These are phyloP conservation scores for Avena sativa DNA, from an alignment of 176 grass and related monocot genomes.

Conservation along the genomic window DNA sequence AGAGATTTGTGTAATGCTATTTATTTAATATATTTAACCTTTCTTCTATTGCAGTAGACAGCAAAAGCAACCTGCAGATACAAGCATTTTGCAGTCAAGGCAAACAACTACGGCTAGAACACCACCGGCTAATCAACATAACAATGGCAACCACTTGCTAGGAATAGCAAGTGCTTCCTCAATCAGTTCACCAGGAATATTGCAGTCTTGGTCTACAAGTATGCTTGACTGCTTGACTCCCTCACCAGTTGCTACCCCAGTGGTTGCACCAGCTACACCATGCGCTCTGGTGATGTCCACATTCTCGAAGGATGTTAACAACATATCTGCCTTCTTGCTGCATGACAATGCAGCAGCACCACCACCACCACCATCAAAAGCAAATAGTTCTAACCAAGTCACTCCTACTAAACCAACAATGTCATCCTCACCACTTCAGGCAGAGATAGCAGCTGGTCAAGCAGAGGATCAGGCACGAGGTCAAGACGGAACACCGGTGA, in stretches of 20 bases:
- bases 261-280: background rate
- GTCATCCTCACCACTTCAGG: background rate
- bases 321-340: background rate
- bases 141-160: background rate
- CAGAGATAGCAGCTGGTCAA: background rate
- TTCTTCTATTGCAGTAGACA: constrained; percentile 11
- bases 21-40: background rate
- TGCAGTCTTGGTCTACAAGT: constrained; percentile 12
- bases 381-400: constrained; percentile 1
- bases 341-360: background rate
- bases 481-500: background rate
- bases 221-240: background rate
- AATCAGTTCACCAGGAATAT: background rate
- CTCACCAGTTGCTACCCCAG: background rate
- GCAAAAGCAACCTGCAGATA: constrained; percentile 1
- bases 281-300: background rate
- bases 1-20: background rate
- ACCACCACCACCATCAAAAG: background rate
- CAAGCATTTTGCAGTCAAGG: background rate
- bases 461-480: background rate
- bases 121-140: background rate
- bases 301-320: constrained; percentile 1
- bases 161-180: constrained; percentile 27
- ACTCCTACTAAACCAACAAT: constrained; percentile 1
- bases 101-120: background rate